Evolutionary conservation across 192 early-diverging fungal genomes (phyloP).

Genomic region (Coemansia sp.): DNA sequence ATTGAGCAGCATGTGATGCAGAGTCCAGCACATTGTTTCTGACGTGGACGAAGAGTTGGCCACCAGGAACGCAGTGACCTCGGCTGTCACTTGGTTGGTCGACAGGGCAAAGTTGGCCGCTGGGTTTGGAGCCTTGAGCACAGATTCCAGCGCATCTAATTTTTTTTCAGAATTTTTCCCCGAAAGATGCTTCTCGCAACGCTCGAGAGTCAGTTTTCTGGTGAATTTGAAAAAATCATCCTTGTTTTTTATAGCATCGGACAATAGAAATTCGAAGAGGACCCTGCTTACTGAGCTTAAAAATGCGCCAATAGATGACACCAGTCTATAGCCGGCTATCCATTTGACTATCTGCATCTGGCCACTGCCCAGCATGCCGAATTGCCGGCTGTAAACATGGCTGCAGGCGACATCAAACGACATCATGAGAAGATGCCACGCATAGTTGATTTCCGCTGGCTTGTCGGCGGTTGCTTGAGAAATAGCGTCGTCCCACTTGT

Average conservation of each 20-base stretch:
- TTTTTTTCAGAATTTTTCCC: no score
- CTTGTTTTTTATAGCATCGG: conserved; percentile 10
- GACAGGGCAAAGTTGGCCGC: conserved; percentile 26
- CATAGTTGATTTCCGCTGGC: conserved; percentile 18
- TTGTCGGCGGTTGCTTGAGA: neutral
- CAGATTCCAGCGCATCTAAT: conserved; percentile 34
- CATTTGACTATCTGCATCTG: conserved; percentile 15
- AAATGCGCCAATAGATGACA: neutral
- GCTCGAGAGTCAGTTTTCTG: conserved; percentile 17
- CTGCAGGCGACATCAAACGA: conserved; percentile 28
- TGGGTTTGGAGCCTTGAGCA: conserved; percentile 39
- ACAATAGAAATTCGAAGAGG: neutral
- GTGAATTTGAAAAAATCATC: conserved; percentile 28
- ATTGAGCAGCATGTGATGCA: conserved; percentile 40
- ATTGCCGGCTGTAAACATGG: conserved; percentile 32
- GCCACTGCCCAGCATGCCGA: conserved; percentile 22
- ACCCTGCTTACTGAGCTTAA: neutral
- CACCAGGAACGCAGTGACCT: conserved; percentile 34
- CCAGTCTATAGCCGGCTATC: conserved; percentile 17
- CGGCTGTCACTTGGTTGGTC: conserved; percentile 23
- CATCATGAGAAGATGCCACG: conserved; percentile 14
- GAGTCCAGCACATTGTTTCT: conserved; percentile 27
- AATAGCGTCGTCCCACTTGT: conserved; percentile 25
- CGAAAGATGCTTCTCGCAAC: neutral
- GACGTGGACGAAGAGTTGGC: conserved; percentile 37